Conservation (phyloP, 805 yeast genomes). For the Yamadazyma laniorum region DNA sequence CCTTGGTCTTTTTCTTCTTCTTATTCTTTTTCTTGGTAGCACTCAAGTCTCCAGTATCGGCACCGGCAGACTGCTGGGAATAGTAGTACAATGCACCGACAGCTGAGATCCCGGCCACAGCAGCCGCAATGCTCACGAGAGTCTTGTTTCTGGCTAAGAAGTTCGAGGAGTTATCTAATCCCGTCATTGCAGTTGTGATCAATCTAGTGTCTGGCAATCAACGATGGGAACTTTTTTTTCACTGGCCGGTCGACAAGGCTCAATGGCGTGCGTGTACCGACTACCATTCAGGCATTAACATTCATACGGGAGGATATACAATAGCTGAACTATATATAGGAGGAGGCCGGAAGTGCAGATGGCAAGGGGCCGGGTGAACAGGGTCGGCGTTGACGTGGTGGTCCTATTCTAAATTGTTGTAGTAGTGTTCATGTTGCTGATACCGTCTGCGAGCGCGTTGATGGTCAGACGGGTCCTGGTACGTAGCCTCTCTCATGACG, state of each 20-base stretch:
- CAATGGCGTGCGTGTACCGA: not conserved
- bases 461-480: constrained; percentile 33
- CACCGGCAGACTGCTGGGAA: constrained; percentile 21
- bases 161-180: constrained; percentile 16
- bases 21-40: constrained; percentile 42
- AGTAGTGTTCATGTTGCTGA: constrained; percentile 30
- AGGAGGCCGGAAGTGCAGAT: too few species aligned
- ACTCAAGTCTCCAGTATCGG: constrained; percentile 8
- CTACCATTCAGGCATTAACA: too few species aligned
- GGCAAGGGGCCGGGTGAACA: too few species aligned
- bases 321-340: too few species aligned
- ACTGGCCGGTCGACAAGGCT: constrained; percentile 5
- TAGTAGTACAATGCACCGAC: constrained; percentile 53
- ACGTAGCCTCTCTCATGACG: constrained; percentile 28
- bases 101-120: constrained; percentile 63
- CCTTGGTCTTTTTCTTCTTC: constrained; percentile 42
- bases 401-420: constrained; percentile 19
- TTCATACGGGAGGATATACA: too few species aligned
- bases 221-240: constrained; percentile 8
- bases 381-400: too few species aligned
- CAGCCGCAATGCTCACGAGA: constrained; percentile 57
- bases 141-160: constrained; percentile 55
- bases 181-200: constrained; percentile 15
- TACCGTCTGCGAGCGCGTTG: constrained; percentile 33
- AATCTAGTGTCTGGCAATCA: constrained; percentile 1